Percentiles rank a stretch among this genome's conserved stretches.
Evolutionary conservation across 129 eudicot species (phyloP).

Genomic region (Arctium minus): DNA sequence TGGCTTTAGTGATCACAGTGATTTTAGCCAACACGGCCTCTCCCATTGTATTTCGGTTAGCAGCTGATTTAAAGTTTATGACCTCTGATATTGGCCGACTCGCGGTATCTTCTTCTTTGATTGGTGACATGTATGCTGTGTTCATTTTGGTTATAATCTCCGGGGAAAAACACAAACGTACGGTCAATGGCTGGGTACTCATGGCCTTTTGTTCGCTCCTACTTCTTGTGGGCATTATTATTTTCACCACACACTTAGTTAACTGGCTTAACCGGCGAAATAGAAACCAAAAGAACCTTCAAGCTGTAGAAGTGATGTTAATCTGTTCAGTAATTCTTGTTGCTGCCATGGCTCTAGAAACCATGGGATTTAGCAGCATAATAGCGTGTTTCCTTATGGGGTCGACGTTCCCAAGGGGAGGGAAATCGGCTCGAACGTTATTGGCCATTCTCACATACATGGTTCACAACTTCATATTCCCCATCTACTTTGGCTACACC

Average conservation of each 20-base stretch:
- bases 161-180: slow-evolving; percentile 25
- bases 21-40: slow-evolving; percentile 74
- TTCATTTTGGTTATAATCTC: slow-evolving; percentile 46
- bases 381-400: slow-evolving; percentile 72
- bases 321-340: slow-evolving; percentile 52
- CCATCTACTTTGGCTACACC: slow-evolving; percentile 80
- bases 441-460: slow-evolving; percentile 54
- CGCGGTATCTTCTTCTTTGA: slow-evolving; percentile 60
- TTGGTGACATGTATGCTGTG: slow-evolving; percentile 60
- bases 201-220: slow-evolving; percentile 32
- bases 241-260: slow-evolving; percentile 40
- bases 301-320: slow-evolving; percentile 55
- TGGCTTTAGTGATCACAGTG: slow-evolving; percentile 53
- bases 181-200: slow-evolving; percentile 31
- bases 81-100: slow-evolving; percentile 78
- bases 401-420: slow-evolving; percentile 75
- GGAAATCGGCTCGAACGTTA: slow-evolving; percentile 78
- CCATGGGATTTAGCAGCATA: slow-evolving; percentile 75
- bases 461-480: slow-evolving; percentile 71
- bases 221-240: slow-evolving; percentile 47
- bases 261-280: slow-evolving; percentile 63
- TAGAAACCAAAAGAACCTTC: slow-evolving; percentile 62
- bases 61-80: slow-evolving; percentile 68
- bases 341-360: slow-evolving; percentile 64
- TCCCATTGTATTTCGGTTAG: slow-evolving; percentile 69